A percentile compares a stretch with the other conserved stretches of the same genome.
phyloP scores from a whole-genome alignment of 441 rosid genomes.

The Pelargonium fulgidum region DNA sequence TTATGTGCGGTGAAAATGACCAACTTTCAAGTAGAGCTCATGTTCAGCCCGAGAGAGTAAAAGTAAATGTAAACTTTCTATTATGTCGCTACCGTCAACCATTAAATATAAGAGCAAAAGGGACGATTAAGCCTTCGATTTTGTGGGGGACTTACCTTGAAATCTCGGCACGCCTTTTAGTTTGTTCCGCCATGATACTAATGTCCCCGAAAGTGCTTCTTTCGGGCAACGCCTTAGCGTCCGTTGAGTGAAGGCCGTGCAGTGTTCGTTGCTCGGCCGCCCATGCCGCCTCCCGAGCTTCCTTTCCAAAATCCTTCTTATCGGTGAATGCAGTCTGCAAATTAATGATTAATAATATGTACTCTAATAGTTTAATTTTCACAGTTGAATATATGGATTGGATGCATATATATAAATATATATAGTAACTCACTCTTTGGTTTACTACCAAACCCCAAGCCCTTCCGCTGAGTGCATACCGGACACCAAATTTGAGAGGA shows the following conservation, averaged over 20 bases:
- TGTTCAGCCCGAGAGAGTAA: too few species aligned
- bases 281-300: constrained; percentile 50
- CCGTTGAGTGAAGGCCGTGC: constrained; percentile 39
- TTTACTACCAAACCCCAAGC: constrained; percentile 47
- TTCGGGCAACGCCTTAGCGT: constrained; percentile 26
- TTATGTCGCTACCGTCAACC: too few species aligned
- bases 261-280: constrained; percentile 46
- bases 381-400: not conserved
- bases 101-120: too few species aligned
- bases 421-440: constrained; percentile 38
- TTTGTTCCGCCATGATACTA: constrained; percentile 49
- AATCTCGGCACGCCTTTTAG: constrained; percentile 51
- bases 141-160: constrained; percentile 31
- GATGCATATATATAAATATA: too few species aligned
- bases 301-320: constrained; percentile 46
- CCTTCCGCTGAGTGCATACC: constrained; percentile 47
- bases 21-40: too few species aligned
- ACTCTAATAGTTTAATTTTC: too few species aligned
- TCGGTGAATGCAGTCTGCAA: constrained; percentile 54
- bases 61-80: too few species aligned
- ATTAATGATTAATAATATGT: not conserved
- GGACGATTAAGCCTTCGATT: too few species aligned
- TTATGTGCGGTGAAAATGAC: too few species aligned
- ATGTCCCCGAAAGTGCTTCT: constrained; percentile 37
- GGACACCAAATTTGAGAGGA: constrained; percentile 69